phyloP scores from a whole-genome alignment of 305 asterid genomes.

The Fraxinus angustifolia region DNA sequence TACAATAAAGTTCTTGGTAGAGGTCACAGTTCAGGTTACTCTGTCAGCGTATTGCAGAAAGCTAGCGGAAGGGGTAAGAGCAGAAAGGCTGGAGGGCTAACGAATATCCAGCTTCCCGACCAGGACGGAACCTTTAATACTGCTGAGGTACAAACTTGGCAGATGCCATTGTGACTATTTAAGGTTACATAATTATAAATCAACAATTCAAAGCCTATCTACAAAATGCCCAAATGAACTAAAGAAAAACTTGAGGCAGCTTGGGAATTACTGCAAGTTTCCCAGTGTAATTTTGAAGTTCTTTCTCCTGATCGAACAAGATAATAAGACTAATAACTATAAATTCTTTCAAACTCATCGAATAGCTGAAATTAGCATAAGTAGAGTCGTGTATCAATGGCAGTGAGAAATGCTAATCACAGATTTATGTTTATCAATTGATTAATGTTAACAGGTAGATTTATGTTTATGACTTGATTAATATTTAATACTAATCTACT shows the following conservation, averaged over 20 bases:
- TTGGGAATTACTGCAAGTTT: slow-evolving; percentile 10
- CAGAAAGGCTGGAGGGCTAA: slow-evolving; percentile 94
- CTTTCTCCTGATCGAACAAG: neutral
- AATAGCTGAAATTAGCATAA: neutral
- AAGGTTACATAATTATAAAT: slow-evolving; percentile 7
- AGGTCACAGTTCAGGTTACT: slow-evolving; percentile 52
- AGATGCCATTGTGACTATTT: slow-evolving; percentile 15
- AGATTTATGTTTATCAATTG: neutral
- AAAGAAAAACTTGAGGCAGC: slow-evolving; percentile 2
- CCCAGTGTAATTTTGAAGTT: neutral
- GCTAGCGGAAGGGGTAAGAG: slow-evolving; percentile 97
- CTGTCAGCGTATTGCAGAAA: slow-evolving; percentile 73
- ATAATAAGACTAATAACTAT: neutral
- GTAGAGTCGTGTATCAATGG: neutral
- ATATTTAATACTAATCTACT: neutral
- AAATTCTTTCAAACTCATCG: neutral
- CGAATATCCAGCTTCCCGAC: slow-evolving; percentile 67
- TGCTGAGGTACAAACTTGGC: slow-evolving; percentile 58
- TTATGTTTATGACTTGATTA: neutral
- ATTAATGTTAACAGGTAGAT: neutral
- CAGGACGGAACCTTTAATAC: slow-evolving; percentile 48
- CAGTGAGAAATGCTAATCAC: neutral
- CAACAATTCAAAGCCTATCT: neutral
- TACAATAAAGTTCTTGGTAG: slow-evolving; percentile 57
- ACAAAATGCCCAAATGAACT: neutral